Percentiles rank a stretch among this genome's conserved stretches.
Conservation (phyloP, 345 rosid species). For the Hirschfeldia incana region DNA sequence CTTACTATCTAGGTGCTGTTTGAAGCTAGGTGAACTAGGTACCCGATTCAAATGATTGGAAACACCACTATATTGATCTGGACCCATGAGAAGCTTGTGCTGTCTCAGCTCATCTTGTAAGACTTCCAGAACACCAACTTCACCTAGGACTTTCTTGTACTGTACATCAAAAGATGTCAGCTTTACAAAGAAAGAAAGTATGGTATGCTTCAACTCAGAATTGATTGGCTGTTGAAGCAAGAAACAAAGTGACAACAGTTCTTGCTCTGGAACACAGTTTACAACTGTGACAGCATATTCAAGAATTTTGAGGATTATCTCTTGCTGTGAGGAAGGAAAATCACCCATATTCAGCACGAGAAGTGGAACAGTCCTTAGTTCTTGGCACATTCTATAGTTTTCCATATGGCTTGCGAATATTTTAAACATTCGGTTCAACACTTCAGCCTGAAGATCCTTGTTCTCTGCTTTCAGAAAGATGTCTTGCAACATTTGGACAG, state of each 20-base stretch:
- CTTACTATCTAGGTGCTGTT: conserved; percentile 72
- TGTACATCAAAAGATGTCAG: conserved; percentile 92
- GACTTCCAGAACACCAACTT: conserved; percentile 91
- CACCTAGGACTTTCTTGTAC: conserved; percentile 89
- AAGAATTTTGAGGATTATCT: conserved; percentile 89
- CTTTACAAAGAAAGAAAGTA: conserved; percentile 90
- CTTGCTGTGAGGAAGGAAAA: conserved; percentile 86
- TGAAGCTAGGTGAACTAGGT: conserved; percentile 75
- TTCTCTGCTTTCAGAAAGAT: conserved; percentile 84
- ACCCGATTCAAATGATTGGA: conserved; percentile 53
- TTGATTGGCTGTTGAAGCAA: conserved; percentile 86
- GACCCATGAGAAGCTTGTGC: conserved; percentile 75
- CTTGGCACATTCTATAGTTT: conserved; percentile 84
- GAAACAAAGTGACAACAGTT: conserved; percentile 90
- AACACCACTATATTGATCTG: conserved; percentile 49
- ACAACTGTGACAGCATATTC: conserved; percentile 97
- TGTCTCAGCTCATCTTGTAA: conserved; percentile 87
- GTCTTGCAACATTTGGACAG: conserved; percentile 94
- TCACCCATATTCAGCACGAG: conserved; percentile 85
- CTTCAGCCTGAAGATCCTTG: conserved; percentile 84
- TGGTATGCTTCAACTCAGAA: conserved; percentile 77
- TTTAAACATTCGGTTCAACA: conserved; percentile 86
- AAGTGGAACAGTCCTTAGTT: conserved; percentile 88
- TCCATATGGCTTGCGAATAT: conserved; percentile 92
- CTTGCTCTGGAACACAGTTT: conserved; percentile 98